A percentile compares a stretch with the other conserved stretches of the same genome.
phyloP scores from a whole-genome alignment of 2,329 filamentous ascomycete species.

The Pestalotiopsis sp. region DNA sequence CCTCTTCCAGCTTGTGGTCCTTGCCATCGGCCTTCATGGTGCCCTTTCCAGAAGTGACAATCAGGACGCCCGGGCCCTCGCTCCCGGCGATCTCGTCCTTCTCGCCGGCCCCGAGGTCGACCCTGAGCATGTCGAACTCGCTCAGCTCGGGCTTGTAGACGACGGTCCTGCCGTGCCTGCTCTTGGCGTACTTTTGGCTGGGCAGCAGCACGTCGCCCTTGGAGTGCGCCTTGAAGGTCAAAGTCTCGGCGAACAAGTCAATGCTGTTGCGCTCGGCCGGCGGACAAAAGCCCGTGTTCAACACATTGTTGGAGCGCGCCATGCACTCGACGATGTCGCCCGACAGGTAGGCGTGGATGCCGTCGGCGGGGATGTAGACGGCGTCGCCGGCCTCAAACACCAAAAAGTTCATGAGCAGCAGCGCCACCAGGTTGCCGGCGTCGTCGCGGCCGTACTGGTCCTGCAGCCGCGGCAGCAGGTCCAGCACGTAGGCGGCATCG shows the following conservation, averaged over 20 bases:
- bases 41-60: conserved; percentile 63
- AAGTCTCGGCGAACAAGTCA: conserved; percentile 62
- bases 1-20: conserved; percentile 58
- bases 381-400: conserved; percentile 66
- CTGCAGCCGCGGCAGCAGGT: conserved; percentile 66
- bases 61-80: conserved; percentile 64
- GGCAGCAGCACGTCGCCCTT: conserved; percentile 58
- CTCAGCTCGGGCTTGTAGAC: conserved; percentile 69
- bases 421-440: conserved; percentile 68
- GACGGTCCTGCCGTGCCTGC: conserved; percentile 61
- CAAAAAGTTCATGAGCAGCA: conserved; percentile 76
- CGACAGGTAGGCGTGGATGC: conserved; percentile 72
- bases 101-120: conserved; percentile 57
- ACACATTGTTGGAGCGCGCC: conserved; percentile 74
- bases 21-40: conserved; percentile 56
- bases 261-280: conserved; percentile 64
- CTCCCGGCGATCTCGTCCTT: conserved; percentile 58
- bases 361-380: conserved; percentile 73
- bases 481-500: conserved; percentile 59
- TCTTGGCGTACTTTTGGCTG: conserved; percentile 43
- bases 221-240: conserved; percentile 67
- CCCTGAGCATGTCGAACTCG: conserved; percentile 72
- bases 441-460: conserved; percentile 66
- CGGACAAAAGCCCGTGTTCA: conserved; percentile 76
- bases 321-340: conserved; percentile 81